phyloP scores from a whole-genome alignment of 805 yeast species.

The Starmerella etchellsii region DNA sequence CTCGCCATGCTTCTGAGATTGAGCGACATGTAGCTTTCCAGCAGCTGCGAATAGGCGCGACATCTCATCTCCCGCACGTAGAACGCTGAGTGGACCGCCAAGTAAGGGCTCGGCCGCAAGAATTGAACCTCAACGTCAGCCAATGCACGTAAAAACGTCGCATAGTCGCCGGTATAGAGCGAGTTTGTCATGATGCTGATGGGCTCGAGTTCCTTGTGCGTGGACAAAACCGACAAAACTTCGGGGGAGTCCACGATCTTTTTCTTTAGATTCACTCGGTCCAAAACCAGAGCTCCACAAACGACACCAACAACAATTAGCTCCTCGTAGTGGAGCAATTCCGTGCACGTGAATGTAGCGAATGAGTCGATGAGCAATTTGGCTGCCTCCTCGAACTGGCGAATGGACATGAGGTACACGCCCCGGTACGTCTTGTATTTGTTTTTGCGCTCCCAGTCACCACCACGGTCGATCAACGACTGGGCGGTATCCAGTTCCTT shows the following conservation, averaged over 20 bases:
- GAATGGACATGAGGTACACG: conserved; percentile 65
- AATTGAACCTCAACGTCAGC: conserved; percentile 65
- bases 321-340: conserved; percentile 75
- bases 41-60: conserved; percentile 83
- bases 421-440: conserved; percentile 87
- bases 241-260: conserved; percentile 92
- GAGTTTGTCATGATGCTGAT: conserved; percentile 73
- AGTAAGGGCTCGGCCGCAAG: conserved; percentile 50
- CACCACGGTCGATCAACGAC: conserved; percentile 80
- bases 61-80: conserved; percentile 88
- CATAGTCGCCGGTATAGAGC: conserved; percentile 78
- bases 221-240: conserved; percentile 58
- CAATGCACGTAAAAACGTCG: conserved; percentile 60
- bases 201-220: conserved; percentile 61
- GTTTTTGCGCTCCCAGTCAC: conserved; percentile 98
- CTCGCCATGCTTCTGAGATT: conserved; percentile 87
- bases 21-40: conserved; percentile 86
- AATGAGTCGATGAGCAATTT: conserved; percentile 74
- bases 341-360: conserved; percentile 91
- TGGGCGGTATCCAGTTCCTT: conserved; percentile 63
- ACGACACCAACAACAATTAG: conserved; percentile 79
- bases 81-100: conserved; percentile 66
- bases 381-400: conserved; percentile 79
- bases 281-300: conserved; percentile 73
- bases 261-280: conserved; percentile 68